Evolutionary conservation across 768 basidiomycete genomes (phyloP).

Genomic region (Boletus vermiculosoides): DNA sequence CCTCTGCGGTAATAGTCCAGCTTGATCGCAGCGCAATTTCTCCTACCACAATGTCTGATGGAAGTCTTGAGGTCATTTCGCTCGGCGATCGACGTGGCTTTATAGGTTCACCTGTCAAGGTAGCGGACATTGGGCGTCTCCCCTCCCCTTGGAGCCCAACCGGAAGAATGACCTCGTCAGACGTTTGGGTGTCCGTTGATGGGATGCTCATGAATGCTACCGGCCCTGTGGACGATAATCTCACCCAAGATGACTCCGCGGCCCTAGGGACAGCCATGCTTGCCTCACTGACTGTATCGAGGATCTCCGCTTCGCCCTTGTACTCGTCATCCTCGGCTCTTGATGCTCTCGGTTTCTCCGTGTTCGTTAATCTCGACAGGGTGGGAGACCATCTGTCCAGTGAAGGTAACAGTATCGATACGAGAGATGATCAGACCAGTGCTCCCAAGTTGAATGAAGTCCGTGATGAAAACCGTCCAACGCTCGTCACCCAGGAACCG

Average conservation of each 20-base stretch:
- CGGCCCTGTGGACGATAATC: slow-evolving; percentile 11
- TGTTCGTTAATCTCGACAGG: slow-evolving; percentile 13
- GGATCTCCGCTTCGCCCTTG: slow-evolving; percentile 4
- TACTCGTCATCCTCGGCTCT: slow-evolving; percentile 17
- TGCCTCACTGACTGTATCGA: not conserved
- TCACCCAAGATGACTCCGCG: not conserved
- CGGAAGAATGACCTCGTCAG: slow-evolving; percentile 2
- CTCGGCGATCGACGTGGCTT: slow-evolving; percentile 15
- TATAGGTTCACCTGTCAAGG: slow-evolving; percentile 6
- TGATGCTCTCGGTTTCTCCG: slow-evolving; percentile 20
- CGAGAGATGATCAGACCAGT: not conserved
- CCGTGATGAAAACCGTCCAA: slow-evolving; percentile 2
- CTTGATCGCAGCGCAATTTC: slow-evolving; percentile 26
- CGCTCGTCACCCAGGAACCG: not conserved
- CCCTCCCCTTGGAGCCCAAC: slow-evolving; percentile 33
- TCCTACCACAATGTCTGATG: slow-evolving; percentile 26
- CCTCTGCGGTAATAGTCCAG: slow-evolving; percentile 11
- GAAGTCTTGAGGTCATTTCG: slow-evolving; percentile 23
- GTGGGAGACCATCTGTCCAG: not conserved
- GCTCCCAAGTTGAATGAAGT: not conserved
- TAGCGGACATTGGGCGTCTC: slow-evolving; percentile 10
- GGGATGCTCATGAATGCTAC: slow-evolving; percentile 17
- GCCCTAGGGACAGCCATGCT: not conserved
- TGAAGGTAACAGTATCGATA: not conserved
- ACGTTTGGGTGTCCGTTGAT: slow-evolving; percentile 28